A percentile compares a stretch with the other conserved stretches of the same genome.
phyloP scores from a whole-genome alignment of 2,329 filamentous ascomycete genomes.

The Alternaria dauci region DNA sequence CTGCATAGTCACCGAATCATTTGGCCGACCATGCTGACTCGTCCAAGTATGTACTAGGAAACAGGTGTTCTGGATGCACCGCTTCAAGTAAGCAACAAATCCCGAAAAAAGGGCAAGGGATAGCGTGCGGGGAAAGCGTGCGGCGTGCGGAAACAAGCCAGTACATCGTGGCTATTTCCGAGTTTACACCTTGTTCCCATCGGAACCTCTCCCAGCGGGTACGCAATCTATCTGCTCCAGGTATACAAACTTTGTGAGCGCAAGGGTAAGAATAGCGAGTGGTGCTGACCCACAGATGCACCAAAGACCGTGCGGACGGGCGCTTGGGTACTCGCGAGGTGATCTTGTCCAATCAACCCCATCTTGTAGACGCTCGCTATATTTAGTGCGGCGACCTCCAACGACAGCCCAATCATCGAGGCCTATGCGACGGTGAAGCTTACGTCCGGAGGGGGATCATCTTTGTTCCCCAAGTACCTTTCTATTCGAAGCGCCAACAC shows the following conservation, averaged over 20 bases:
- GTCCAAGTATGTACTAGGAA: neutral
- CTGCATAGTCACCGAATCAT: neutral
- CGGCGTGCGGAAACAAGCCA: constrained; percentile 6
- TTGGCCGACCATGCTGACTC: neutral
- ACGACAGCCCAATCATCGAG: constrained; percentile 33
- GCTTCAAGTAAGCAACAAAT: neutral
- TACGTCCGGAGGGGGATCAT: constrained; percentile 33
- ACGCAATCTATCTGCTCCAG: constrained; percentile 12
- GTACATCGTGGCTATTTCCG: neutral
- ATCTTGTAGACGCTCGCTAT: constrained; percentile 32
- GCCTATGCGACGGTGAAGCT: constrained; percentile 11
- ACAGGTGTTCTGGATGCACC: neutral
- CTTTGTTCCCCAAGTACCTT: constrained; percentile 29
- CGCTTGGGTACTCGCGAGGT: constrained; percentile 20
- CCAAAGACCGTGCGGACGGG: constrained; percentile 19
- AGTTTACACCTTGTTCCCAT: neutral
- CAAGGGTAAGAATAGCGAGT: constrained; percentile 27
- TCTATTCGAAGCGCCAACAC: constrained; percentile 40
- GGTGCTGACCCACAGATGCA: constrained; percentile 18
- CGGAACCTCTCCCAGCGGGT: constrained; percentile 11
- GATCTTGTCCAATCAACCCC: constrained; percentile 28
- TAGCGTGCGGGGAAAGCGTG: constrained; percentile 1
- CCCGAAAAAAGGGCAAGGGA: neutral
- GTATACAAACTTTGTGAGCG: constrained; percentile 7
- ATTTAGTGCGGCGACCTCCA: constrained; percentile 26